Conservation (phyloP, 2,329 filamentous ascomycete genomes). For the Fusarium sp. region DNA sequence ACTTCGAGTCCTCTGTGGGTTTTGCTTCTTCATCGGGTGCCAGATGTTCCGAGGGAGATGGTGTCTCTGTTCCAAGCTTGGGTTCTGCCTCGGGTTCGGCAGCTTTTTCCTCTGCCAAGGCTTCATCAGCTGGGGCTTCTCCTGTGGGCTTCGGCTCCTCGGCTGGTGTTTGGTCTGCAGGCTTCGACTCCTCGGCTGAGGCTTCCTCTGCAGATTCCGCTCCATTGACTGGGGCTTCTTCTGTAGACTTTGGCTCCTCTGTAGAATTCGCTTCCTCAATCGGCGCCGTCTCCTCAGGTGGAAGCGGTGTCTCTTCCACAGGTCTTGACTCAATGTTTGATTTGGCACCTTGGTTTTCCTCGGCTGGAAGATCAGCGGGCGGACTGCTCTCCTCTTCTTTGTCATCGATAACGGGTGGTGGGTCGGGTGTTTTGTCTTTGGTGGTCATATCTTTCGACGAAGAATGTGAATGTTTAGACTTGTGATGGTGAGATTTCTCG, state of each 20-base stretch:
- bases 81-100: background rate
- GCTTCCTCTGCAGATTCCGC: too few relatives aligned
- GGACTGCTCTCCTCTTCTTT: conserved; percentile 8
- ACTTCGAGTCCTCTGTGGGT: background rate
- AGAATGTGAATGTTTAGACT: conserved; percentile 34
- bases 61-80: background rate
- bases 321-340: conserved; percentile 9
- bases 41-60: background rate
- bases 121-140: background rate
- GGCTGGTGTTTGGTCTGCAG: background rate
- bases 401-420: background rate
- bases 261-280: background rate
- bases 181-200: background rate
- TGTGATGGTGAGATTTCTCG: conserved; percentile 35
- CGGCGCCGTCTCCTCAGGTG: background rate
- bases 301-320: background rate
- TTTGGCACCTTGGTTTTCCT: conserved; percentile 12
- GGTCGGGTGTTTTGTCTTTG: conserved; percentile 5
- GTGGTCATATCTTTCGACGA: conserved; percentile 18
- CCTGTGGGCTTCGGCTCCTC: background rate
- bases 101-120: background rate
- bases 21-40: background rate
- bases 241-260: background rate
- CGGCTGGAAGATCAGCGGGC: background rate
- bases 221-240: too few relatives aligned